Evolutionary conservation across 768 basidiomycete species (phyloP).

Genomic region (Boletellus ananas): DNA sequence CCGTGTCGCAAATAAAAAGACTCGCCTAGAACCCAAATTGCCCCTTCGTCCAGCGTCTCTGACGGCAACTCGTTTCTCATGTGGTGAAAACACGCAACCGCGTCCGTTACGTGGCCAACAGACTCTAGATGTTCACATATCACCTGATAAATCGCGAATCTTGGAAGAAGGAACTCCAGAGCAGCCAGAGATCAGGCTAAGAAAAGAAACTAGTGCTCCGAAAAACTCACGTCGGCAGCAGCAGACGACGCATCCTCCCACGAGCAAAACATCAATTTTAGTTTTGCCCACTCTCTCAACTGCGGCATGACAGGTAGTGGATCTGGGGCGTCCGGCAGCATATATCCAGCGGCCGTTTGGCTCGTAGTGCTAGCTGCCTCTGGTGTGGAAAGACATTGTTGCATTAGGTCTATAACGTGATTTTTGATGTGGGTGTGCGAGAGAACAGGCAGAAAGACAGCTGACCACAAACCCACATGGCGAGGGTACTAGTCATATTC

Average conservation of each 20-base stretch:
- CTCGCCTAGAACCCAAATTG: too few species aligned
- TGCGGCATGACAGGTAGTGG: too few species aligned
- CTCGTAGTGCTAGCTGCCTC: too few species aligned
- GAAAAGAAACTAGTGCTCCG: neutral
- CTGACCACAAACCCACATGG: neutral
- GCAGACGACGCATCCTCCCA: constrained; percentile 5
- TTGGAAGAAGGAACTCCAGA: neutral
- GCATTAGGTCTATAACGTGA: neutral
- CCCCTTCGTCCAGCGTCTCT: too few species aligned
- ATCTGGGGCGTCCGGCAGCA: too few species aligned
- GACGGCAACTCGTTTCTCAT: neutral
- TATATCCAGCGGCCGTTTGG: too few species aligned
- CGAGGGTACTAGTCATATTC: neutral
- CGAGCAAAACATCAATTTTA: neutral
- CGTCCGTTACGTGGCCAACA: neutral
- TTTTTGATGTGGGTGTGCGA: neutral
- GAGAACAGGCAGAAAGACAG: neutral
- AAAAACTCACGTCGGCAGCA: neutral
- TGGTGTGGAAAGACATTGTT: neutral
- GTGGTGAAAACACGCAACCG: neutral
- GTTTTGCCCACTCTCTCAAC: constrained; percentile 7
- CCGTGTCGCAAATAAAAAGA: too few species aligned
- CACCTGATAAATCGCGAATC: neutral
- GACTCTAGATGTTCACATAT: neutral
- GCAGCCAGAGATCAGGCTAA: neutral